Base-by-base conservation (phyloP, 129 eudicot genomes). In the Cynara cardunculus region DNA sequence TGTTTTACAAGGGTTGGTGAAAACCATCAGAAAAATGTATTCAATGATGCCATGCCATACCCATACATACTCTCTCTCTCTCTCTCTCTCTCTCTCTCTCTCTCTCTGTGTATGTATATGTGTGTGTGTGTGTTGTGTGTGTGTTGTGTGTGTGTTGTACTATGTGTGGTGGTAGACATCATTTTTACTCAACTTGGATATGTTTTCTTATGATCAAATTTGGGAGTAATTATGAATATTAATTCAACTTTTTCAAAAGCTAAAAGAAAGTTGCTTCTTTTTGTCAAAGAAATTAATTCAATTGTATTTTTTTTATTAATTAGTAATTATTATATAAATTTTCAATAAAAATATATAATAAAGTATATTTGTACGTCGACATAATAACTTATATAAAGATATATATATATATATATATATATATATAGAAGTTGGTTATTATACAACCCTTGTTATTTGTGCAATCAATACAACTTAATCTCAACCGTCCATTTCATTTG, bases 1-100 rank as follows among this genome's bases (percentile, higher is more conserved):
- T 86, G 89, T 49, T 72, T 53, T 77, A 32, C 81, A 80, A 34
- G 84, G 77, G 90, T 88, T 86, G 95, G 88, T 84, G 88, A 84
- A 56, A 39, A 53, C 74, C 30, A 78, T 82, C 71, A 84, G 82
- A 78, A 22, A 75, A 64, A 26, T 62, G 79, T 79, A 88, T 83
- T 90, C 84, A 87, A 88, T 86, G 88, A 87, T 88, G 74, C 34
- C 59, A 83, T 65, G 34, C 70, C 65, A 56, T 18, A 18, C 24
- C 24, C 8, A 56, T 41, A 41, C 70, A 56, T 49, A 72, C 71
- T 59, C n/a, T n/a, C n/a, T n/a, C n/a, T n/a, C n/a, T n/a, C n/a
- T n/a, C n/a, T n/a, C n/a, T n/a, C n/a, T n/a, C n/a, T n/a, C n/a
- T n/a, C n/a, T n/a, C n/a, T n/a, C n/a, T n/a, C 13, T 66, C 64